Conservation (phyloP, 441 rosid species). For the Syzygium syzygioides region DNA sequence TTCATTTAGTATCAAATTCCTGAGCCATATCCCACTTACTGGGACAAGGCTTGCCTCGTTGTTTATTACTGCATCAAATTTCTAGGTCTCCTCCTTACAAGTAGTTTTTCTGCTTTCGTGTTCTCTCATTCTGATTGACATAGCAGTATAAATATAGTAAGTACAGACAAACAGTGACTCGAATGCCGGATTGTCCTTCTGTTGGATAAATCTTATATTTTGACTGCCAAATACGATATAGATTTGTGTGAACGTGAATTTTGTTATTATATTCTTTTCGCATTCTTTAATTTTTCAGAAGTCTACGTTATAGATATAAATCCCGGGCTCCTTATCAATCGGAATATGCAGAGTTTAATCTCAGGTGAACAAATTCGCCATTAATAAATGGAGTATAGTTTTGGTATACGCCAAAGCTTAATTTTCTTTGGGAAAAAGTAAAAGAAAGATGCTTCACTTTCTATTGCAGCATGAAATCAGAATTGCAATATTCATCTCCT, state of each 20-base stretch:
- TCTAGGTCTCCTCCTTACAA: background rate
- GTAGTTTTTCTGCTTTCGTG: background rate
- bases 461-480: background rate
- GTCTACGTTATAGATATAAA: background rate
- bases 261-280: background rate
- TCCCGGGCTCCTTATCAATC: background rate
- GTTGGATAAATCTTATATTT: background rate
- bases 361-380: background rate
- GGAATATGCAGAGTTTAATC: background rate
- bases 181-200: background rate
- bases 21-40: background rate
- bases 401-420: background rate
- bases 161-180: background rate
- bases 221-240: background rate
- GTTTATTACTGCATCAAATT: background rate
- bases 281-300: background rate
- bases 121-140: background rate
- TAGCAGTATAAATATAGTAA: background rate
- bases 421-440: background rate
- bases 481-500: background rate
- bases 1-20: background rate
- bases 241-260: background rate
- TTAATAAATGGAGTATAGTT: background rate
- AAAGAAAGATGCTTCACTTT: background rate
- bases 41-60: background rate